phyloP scores from a whole-genome alignment of 495 filamentous ascomycete genomes.

The Aspergillus indologenus region DNA sequence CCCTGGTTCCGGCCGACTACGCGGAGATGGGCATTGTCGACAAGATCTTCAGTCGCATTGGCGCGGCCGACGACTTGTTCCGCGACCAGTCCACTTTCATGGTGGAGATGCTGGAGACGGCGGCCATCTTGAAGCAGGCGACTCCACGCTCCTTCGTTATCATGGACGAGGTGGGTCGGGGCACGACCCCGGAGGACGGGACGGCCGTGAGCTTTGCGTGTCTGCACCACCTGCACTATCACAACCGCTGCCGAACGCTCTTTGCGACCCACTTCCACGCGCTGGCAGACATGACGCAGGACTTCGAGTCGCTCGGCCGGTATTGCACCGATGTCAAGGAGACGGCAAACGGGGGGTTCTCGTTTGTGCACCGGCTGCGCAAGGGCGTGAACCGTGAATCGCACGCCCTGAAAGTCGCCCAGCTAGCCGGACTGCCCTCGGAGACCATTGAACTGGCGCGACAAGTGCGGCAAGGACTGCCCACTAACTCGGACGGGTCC shows the following conservation, averaged over 20 bases:
- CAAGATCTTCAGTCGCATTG: constrained; percentile 86
- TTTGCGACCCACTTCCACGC: constrained; percentile 96
- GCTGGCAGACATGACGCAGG: constrained; percentile 71
- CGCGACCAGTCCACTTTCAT: constrained; percentile 94
- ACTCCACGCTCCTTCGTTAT: constrained; percentile 74
- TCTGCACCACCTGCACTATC: constrained; percentile 72
- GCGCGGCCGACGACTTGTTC: constrained; percentile 89
- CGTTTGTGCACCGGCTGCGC: constrained; percentile 79
- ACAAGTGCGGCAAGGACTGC: constrained; percentile 19
- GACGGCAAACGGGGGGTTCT: constrained; percentile 59
- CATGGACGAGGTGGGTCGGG: constrained; percentile 96
- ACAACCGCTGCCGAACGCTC: constrained; percentile 73
- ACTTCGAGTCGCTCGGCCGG: constrained; percentile 63
- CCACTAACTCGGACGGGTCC: background rate
- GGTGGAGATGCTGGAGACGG: constrained; percentile 57
- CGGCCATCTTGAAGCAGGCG: constrained; percentile 51
- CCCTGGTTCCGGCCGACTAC: constrained; percentile 83
- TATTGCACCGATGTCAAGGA: constrained; percentile 93
- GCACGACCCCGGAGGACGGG: constrained; percentile 90
- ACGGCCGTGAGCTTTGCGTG: constrained; percentile 85
- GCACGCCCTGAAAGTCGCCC: constrained; percentile 90
- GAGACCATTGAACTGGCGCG: constrained; percentile 55
- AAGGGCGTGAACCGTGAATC: constrained; percentile 80
- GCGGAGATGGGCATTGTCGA: constrained; percentile 86
- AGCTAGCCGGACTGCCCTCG: constrained; percentile 72